Evolutionary conservation across 345 rosid species (phyloP).

Genomic region (Citrus medica): DNA sequence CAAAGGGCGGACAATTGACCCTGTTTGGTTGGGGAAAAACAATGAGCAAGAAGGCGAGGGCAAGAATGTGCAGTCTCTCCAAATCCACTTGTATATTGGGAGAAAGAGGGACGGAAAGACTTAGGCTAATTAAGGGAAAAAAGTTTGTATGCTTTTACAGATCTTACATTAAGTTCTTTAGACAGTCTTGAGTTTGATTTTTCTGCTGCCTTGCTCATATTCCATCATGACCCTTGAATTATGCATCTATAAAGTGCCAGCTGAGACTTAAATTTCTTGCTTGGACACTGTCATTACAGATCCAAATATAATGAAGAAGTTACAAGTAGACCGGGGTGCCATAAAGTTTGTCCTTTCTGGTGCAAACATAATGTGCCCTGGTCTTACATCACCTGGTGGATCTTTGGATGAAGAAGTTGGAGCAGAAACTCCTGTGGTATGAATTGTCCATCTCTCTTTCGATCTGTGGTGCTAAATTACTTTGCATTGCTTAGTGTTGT

Average conservation of each 20-base stretch:
- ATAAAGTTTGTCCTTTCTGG: slow-evolving; percentile 94
- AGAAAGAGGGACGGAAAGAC: not conserved
- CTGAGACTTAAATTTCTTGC: not conserved
- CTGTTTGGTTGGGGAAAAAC: not conserved
- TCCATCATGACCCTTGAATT: not conserved
- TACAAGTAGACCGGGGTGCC: slow-evolving; percentile 98
- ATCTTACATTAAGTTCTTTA: not conserved
- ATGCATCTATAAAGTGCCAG: not conserved
- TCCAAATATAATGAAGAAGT: slow-evolving; percentile 91
- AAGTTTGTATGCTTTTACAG: not conserved
- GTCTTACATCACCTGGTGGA: slow-evolving; percentile 98
- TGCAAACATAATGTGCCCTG: slow-evolving; percentile 99
- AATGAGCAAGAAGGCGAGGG: not conserved
- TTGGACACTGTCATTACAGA: slow-evolving; percentile 28
- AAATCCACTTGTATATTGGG: not conserved
- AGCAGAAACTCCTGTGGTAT: slow-evolving; percentile 94
- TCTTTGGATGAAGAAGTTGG: slow-evolving; percentile 87
- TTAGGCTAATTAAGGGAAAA: not conserved
- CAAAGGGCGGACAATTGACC: not conserved
- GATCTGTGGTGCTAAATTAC: not conserved
- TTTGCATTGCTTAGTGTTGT: not conserved
- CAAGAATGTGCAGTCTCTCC: not conserved
- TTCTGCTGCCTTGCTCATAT: not conserved
- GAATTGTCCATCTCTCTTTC: slow-evolving; percentile 4
- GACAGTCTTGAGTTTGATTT: not conserved